Base-by-base conservation (phyloP, 306 rosid species). In the Cucumis melo region DNA sequence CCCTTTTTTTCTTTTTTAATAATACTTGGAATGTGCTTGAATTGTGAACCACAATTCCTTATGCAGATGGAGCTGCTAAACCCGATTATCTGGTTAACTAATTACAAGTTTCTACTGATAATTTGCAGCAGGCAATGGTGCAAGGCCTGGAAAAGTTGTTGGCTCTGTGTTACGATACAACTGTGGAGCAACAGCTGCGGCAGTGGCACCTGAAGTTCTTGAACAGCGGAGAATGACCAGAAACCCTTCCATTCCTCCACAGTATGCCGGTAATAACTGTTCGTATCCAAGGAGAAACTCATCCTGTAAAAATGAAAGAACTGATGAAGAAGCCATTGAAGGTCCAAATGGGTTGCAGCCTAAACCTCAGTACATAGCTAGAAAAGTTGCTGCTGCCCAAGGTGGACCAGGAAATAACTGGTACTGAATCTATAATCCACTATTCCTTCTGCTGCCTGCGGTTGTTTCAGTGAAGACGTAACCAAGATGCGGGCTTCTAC, bases 141-240 rank as follows among this genome's bases (percentile, higher is more conserved):
- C 98, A 51, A 89, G 93, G 87, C 98, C 98, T 0, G 98, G 99
- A 17, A 95, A 92, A 82, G 98, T 92, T 78, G 90, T 90, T 34
- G 89, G 98, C 50, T 82, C 98, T 1, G 97, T 85, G 57, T 83
- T 92, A 84, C 91, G 90, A 57, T 88, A 92, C 87, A 94, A 87
- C 81, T 81, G 94, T 2, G 97, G 96, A 63, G 90, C 74, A 53
- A 89, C 16, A 29, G 99, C 96, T 57, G 89, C 81, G 63, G 91
- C 87, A 46, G 86, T 87, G 50, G 83, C 89, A 6, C 80, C 90
- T 5, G 99, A 95, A 84, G 83, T 87, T 76, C 78, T 86, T 20
- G 99, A 92, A 50, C 99, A 95, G 78, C 82, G 92, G 68, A 88
- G 91, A 82, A 79, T 87, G 79, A 79, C 78, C 15, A 89, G 89